Conservation (phyloP, 2,329 filamentous ascomycete genomes). For the Aaosphaeria pasadenensis region DNA sequence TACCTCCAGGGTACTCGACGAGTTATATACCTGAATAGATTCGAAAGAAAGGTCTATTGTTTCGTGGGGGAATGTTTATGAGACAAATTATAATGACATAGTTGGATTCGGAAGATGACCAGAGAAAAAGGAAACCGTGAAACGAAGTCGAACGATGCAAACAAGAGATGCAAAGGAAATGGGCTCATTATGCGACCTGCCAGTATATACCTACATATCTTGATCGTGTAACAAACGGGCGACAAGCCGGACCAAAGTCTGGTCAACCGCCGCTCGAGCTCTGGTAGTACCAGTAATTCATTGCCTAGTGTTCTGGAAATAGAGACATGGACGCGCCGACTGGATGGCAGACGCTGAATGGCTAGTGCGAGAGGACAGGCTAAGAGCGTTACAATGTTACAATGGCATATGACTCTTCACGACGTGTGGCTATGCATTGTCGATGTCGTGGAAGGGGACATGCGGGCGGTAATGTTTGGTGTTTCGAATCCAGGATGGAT, state of each 20-base stretch:
- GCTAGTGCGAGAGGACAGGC: conserved; percentile 1
- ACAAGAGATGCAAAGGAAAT: conserved; percentile 5
- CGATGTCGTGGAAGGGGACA: conserved; percentile 14
- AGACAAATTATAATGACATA: conserved; percentile 5
- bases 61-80: neutral
- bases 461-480: conserved; percentile 14
- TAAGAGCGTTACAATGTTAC: conserved; percentile 15
- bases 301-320: conserved; percentile 23
- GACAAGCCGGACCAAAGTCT: neutral
- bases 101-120: conserved; percentile 4
- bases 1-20: neutral
- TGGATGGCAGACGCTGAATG: conserved; percentile 26
- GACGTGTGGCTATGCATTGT: conserved; percentile 28
- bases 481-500: conserved; percentile 3
- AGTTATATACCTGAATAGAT: neutral
- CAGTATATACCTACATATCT: conserved; percentile 10
- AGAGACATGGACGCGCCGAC: conserved; percentile 27
- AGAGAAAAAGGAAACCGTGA: neutral
- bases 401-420: conserved; percentile 22
- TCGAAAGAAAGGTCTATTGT: neutral
- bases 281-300: neutral
- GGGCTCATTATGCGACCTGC: neutral
- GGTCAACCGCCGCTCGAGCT: neutral
- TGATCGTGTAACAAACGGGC: neutral
- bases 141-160: conserved; percentile 1